Conservation (phyloP, 2,329 filamentous ascomycete genomes). For the Ceratocystis lukuohia region DNA sequence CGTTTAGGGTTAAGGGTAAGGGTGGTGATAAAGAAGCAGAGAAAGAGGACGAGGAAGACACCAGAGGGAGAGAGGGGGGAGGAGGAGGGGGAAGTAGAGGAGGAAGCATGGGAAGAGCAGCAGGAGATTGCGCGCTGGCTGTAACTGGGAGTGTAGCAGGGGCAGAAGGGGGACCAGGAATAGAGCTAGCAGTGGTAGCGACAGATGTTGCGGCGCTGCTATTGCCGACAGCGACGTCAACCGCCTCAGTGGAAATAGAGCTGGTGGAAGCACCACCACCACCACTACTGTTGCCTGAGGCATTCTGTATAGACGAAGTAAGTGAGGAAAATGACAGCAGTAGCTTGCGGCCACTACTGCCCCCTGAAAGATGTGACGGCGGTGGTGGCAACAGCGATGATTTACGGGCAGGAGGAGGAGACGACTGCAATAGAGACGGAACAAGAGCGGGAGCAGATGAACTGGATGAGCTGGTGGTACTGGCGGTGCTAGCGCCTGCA, state of each 20-base stretch:
- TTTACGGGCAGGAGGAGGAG: slow-evolving; percentile 3
- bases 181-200: neutral
- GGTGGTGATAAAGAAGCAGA: neutral
- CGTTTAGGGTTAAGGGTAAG: neutral
- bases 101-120: neutral
- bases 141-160: neutral
- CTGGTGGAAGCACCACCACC: neutral
- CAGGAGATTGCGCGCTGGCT: neutral
- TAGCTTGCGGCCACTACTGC: neutral
- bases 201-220: neutral
- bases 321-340: neutral
- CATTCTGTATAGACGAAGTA: neutral
- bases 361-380: neutral
- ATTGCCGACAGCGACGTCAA: neutral
- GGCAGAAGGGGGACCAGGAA: neutral
- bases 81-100: neutral
- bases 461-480: too few species aligned
- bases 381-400: slow-evolving; percentile 1
- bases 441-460: neutral
- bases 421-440: neutral
- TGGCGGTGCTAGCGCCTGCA: neutral
- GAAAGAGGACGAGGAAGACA: neutral
- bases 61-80: neutral
- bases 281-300: neutral
- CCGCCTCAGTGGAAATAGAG: neutral